Conservation (phyloP, 2,329 filamentous ascomycete genomes). For the Aureobasidium pullulans region DNA sequence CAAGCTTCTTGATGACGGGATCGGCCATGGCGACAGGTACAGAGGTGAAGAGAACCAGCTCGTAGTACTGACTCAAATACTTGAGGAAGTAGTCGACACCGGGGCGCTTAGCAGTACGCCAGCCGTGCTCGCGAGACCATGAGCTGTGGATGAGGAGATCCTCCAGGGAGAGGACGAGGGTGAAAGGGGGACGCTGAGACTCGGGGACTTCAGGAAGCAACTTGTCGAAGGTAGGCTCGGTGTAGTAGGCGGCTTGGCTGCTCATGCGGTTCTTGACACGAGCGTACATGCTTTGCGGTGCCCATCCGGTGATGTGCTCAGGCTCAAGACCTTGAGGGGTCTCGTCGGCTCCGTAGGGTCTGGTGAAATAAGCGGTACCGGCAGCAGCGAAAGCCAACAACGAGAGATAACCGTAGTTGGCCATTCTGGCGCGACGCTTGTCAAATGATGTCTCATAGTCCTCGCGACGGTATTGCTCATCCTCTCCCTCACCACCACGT, state of each 20-base stretch:
- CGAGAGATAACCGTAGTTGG: constrained; percentile 64
- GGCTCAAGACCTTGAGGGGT: constrained; percentile 45
- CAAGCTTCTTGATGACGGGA: constrained; percentile 83
- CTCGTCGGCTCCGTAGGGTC: constrained; percentile 75
- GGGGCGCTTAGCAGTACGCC: constrained; percentile 89
- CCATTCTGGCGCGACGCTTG: constrained; percentile 66
- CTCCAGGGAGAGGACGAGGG: constrained; percentile 84
- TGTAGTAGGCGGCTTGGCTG: constrained; percentile 83
- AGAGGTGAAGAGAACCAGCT: constrained; percentile 90
- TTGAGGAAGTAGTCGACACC: constrained; percentile 95
- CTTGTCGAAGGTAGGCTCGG: constrained; percentile 90
- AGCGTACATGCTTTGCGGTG: constrained; percentile 66
- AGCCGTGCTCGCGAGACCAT: constrained; percentile 89
- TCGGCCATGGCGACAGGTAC: constrained; percentile 79
- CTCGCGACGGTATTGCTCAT: constrained; percentile 63
- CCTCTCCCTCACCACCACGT: constrained; percentile 28
- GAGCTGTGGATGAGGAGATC: constrained; percentile 92
- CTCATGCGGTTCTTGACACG: constrained; percentile 68
- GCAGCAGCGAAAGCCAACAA: constrained; percentile 51
- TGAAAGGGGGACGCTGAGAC: constrained; percentile 77
- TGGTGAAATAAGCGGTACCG: constrained; percentile 67
- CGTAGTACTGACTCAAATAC: constrained; percentile 96
- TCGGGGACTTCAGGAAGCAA: constrained; percentile 76
- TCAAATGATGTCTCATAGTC: constrained; percentile 90
- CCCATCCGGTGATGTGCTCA: constrained; percentile 75